These are phyloP conservation scores for Cutaneotrichosporon cutaneum DNA, from an alignment of 1,284 basidiomycete species.

Conservation along the genomic window DNA sequence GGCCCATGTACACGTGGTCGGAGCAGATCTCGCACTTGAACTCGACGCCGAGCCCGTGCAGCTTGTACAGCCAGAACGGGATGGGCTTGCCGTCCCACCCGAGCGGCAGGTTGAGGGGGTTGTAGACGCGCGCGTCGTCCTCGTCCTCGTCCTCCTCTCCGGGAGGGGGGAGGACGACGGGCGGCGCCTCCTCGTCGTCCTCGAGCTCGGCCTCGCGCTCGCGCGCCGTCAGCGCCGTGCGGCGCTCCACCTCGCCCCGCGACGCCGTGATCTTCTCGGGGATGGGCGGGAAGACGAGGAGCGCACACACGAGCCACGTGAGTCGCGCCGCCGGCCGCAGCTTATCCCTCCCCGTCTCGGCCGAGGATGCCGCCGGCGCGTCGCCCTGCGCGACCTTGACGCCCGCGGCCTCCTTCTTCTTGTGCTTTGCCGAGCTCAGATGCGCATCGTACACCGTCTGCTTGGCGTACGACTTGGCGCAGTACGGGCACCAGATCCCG, in stretches of 20 bases:
- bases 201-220: conserved; percentile 95
- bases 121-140: conserved; percentile 93
- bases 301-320: conserved; percentile 67
- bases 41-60: conserved; percentile 95
- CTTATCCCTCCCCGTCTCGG: conserved; percentile 59
- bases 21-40: conserved; percentile 98
- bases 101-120: conserved; percentile 93
- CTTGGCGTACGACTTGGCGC: conserved; percentile 90
- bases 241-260: conserved; percentile 91
- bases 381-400: conserved; percentile 39
- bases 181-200: conserved; percentile 65
- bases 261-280: conserved; percentile 74
- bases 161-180: conserved; percentile 54
- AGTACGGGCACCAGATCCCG: conserved; percentile 94
- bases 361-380: conserved; percentile 24
- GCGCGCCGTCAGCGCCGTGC: conserved; percentile 90
- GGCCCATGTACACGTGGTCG: conserved; percentile 90
- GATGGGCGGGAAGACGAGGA: conserved; percentile 64
- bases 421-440: conserved; percentile 88
- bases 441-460: conserved; percentile 98
- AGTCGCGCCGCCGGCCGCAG: conserved; percentile 68
- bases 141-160: conserved; percentile 69
- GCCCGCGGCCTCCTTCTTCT: conserved; percentile 68
- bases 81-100: conserved; percentile 99
- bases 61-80: conserved; percentile 97